phyloP scores from a whole-genome alignment of 2,329 filamentous ascomycete genomes.

The Fusarium sp. region DNA sequence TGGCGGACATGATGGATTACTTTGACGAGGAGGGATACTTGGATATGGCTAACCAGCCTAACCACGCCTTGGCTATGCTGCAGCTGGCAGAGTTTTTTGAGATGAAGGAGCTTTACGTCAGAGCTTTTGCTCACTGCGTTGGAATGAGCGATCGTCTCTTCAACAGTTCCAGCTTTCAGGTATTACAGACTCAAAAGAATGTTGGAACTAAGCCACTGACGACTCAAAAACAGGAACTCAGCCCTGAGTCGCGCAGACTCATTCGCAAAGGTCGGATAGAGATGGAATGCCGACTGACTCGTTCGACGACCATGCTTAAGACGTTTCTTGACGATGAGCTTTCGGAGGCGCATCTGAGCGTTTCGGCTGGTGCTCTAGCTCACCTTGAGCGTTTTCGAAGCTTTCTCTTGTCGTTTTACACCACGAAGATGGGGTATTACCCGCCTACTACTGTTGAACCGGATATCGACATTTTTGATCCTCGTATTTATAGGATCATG shows the following conservation, averaged over 20 bases:
- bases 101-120: constrained; percentile 74
- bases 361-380: constrained; percentile 69
- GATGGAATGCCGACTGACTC: constrained; percentile 72
- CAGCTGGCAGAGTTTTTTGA: constrained; percentile 76
- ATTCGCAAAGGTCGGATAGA: constrained; percentile 73
- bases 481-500: constrained; percentile 71
- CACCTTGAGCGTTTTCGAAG: constrained; percentile 81
- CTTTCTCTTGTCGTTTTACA: constrained; percentile 76
- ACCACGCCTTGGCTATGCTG: constrained; percentile 76
- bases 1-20: constrained; percentile 72
- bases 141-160: constrained; percentile 77
- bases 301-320: constrained; percentile 69
- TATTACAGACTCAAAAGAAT: constrained; percentile 52
- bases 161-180: constrained; percentile 70
- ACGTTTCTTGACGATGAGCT: constrained; percentile 79
- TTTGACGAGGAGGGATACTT: constrained; percentile 78
- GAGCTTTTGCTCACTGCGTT: constrained; percentile 82
- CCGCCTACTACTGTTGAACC: constrained; percentile 66
- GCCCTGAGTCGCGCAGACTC: constrained; percentile 70
- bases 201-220: constrained; percentile 38
- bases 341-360: constrained; percentile 73
- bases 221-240: constrained; percentile 56
- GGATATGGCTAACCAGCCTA: constrained; percentile 72
- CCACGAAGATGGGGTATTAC: constrained; percentile 76
- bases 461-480: constrained; percentile 62